Conservation (phyloP, 73 alveolate species). For the Halteria grandinella region DNA sequence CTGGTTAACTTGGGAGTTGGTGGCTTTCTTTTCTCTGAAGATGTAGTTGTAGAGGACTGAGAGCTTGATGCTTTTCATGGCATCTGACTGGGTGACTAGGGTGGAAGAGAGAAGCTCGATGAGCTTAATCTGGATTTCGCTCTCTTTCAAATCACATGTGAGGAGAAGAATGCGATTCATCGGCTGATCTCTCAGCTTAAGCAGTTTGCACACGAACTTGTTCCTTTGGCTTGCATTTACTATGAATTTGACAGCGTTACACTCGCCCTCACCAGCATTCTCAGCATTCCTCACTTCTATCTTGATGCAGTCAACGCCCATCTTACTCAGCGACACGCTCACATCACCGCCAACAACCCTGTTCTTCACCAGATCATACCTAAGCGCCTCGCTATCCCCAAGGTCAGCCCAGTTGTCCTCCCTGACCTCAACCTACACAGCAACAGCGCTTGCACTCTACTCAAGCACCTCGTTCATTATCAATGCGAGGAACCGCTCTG, state of each 20-base stretch:
- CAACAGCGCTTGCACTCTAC: neutral
- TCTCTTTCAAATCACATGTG: no score
- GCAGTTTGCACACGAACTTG: no score
- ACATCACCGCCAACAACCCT: neutral
- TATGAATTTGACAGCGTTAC: neutral
- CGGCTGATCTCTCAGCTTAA: no score
- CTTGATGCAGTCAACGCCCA: neutral
- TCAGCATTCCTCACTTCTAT: neutral
- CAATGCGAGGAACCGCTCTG: slow-evolving; percentile 5
- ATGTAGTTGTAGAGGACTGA: no score
- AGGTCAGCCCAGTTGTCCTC: slow-evolving; percentile 28
- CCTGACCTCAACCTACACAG: neutral
- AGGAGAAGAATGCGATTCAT: no score
- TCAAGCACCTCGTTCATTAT: neutral
- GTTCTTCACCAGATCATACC: neutral
- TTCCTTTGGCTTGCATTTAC: neutral
- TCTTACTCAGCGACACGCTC: neutral
- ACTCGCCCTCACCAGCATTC: no score
- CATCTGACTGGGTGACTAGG: no score
- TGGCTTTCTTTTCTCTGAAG: no score
- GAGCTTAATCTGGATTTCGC: no score
- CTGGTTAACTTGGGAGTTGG: no score
- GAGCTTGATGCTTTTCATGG: no score
- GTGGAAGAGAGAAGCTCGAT: no score
- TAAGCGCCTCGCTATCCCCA: slow-evolving; percentile 29